Evolutionary conservation across 129 eudicot species (phyloP), one percentile per base, ranked within the genome.

Genomic region (Pulicaria dysenterica): DNA sequence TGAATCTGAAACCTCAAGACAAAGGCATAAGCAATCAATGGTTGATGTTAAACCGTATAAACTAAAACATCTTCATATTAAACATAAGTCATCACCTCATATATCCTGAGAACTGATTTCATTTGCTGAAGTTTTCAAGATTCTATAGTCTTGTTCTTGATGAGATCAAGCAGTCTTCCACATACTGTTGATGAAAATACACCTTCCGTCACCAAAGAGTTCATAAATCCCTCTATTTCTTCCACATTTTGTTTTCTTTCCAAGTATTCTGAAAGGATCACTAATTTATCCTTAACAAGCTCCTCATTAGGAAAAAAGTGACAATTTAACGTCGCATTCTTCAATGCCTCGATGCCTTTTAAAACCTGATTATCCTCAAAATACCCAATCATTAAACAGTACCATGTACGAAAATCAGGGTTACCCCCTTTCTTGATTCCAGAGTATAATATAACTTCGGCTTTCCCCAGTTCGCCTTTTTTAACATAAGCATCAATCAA

Each of bases 351-450:
- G 8, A 82, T 56, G 1, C 83, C 96, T 73, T 84, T 60, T 39
- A 63, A 17, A 50, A 86, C 61, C 46, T 78, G 77, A 82, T 84
- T 57, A 58, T 24, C 63, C 7, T 69, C 67, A 16, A 89, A 11
- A 73, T 86, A 89, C 41, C 83, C 92, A 4, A 58, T 63, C 13
- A 84, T 80, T 64, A 89, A 34, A 57, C 76, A 56, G 53, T 53
- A 82, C 96, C 96, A 89, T 8, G 92, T 82, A 8, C 3, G 14
- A 12, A 70, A 49, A 6, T 11, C n/a, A 4, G 92, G 88, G 42
- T 46, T 63, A 24, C 85, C 84, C 37, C 89, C 87, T 77, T 69
- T 73, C 36, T 54, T 69, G 34, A 67, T 60, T 49, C 80, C 90
- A 41, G 38, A 58, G 5, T 66, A 41, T 11, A 87, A 36, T 34